Base-by-base conservation (phyloP, 1,284 basidiomycete species). In the Ustilago curta region DNA sequence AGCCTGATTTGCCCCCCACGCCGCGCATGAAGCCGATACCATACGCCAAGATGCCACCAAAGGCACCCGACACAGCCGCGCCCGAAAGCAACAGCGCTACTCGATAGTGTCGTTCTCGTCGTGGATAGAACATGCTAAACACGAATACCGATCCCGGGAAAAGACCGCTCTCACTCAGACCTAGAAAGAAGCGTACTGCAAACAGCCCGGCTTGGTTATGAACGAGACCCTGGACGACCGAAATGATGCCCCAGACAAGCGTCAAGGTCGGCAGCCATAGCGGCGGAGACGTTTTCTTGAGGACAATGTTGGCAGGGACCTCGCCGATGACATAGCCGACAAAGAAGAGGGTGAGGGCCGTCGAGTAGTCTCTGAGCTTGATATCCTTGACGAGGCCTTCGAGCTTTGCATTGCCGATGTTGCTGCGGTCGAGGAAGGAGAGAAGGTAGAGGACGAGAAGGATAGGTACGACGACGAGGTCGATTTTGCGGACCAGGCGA, bases 111-210 rank as follows among this genome's bases (percentile, higher is more conserved):
- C 90, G 87, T 78, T 90, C 89, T 32, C 76, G 76, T 85, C 89
- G 87, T 82, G 61, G 87, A 84, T 91, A 91, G 75, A 89, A 91
- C 23, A 90, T 87, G 11, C 88, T 89, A 76, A 91, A 90, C 2
- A 90, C 79, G 74, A 88, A 90, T 14, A 90, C 86, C 3, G 88
- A 87, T n/a, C 90, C 90, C 4, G 89, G 89, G 77, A 90, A 90
- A 1, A 83, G 67, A n/a, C 79, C 77, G 32, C 53, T 45, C 37
- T 70, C 79, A 49, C 48, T 68, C 27, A 51, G 31, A 77, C 86
- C 54, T 58, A 80, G 67, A 88, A 89, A 83, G 76, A 89, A 88
- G 42, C 89, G 87, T 39, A 90, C 87, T 4, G 87, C 88, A 61
- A 90, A 89, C 23, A 91, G 85, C 1, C 88, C 88, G 0, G 88